Percentiles rank a stretch among this genome's conserved stretches.
These are phyloP conservation scores for Ophiostoma novo-ulmi DNA, from an alignment of 2,329 filamentous ascomycete genomes.

Conservation along the genomic window DNA sequence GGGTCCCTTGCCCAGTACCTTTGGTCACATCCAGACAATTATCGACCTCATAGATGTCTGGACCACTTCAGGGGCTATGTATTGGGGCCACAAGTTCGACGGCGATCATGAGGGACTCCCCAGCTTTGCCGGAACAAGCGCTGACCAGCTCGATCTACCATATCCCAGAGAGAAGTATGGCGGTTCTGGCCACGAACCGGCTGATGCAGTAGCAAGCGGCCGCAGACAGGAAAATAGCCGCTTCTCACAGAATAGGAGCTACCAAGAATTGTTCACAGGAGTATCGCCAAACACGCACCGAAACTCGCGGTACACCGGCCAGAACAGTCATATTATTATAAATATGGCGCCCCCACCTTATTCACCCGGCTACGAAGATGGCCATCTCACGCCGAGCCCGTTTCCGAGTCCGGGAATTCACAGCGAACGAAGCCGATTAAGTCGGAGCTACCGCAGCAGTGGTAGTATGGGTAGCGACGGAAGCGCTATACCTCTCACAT, in stretches of 20 bases:
- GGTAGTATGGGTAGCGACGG: not conserved
- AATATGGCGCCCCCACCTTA: not conserved
- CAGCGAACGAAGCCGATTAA: not conserved
- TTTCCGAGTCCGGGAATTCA: not conserved
- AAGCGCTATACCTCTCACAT: not conserved
- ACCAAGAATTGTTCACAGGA: not conserved
- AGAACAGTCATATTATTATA: not conserved
- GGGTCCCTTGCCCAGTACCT: constrained; percentile 32
- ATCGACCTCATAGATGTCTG: constrained; percentile 34
- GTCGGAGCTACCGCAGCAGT: not conserved
- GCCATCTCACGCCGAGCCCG: not conserved
- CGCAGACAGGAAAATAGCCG: not conserved
- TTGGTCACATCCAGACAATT: constrained; percentile 35
- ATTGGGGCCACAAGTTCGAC: not conserved
- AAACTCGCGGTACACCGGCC: not conserved
- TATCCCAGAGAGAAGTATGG: not conserved
- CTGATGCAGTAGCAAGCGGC: no score
- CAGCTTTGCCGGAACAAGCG: not conserved
- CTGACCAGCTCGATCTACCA: not conserved
- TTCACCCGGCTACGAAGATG: not conserved
- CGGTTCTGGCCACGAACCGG: not conserved
- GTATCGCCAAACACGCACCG: not conserved
- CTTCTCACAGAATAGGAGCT: not conserved
- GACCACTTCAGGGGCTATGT: constrained; percentile 22
- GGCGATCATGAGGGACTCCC: not conserved